Evolutionary conservation across 2,329 filamentous ascomycete species (phyloP).

Genomic region (Chaetomium sp.): DNA sequence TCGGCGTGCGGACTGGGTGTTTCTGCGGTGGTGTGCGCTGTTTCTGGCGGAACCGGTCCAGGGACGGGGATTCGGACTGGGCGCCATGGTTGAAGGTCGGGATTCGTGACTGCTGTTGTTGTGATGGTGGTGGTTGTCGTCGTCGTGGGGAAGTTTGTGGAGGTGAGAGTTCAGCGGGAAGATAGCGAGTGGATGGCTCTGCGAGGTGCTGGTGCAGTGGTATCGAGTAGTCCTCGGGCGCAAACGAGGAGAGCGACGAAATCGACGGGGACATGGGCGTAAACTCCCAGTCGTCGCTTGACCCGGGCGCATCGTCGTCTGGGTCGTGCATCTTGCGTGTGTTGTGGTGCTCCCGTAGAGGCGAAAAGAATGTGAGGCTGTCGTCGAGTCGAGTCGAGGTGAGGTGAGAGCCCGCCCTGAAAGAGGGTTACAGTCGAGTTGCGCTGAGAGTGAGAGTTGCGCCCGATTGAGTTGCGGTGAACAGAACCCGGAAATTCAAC

Average conservation of each 20-base stretch:
- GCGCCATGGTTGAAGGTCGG: not conserved
- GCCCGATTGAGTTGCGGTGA: not conserved
- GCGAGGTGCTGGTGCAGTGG: not conserved
- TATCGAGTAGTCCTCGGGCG: constrained; percentile 11
- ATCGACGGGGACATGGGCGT: constrained; percentile 7
- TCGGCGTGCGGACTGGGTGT: not conserved
- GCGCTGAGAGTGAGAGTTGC: not conserved
- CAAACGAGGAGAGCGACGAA: constrained; percentile 14
- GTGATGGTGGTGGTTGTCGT: not conserved
- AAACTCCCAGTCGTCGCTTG: constrained; percentile 13
- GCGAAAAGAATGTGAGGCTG: not conserved
- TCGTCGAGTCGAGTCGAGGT: not conserved
- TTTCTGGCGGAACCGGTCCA: not conserved
- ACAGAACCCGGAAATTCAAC: no score
- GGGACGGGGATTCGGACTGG: not conserved
- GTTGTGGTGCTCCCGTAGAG: not conserved
- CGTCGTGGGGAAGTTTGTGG: not conserved
- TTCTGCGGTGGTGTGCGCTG: constrained; percentile 3
- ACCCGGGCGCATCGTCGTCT: constrained; percentile 4
- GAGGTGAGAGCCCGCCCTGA: not conserved
- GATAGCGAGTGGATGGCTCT: not conserved
- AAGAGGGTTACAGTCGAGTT: no score
- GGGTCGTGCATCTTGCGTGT: constrained; percentile 8
- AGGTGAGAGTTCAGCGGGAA: not conserved
- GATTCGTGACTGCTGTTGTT: not conserved